phyloP scores from a whole-genome alignment of 495 filamentous ascomycete species.

The Tuber calosporum region DNA sequence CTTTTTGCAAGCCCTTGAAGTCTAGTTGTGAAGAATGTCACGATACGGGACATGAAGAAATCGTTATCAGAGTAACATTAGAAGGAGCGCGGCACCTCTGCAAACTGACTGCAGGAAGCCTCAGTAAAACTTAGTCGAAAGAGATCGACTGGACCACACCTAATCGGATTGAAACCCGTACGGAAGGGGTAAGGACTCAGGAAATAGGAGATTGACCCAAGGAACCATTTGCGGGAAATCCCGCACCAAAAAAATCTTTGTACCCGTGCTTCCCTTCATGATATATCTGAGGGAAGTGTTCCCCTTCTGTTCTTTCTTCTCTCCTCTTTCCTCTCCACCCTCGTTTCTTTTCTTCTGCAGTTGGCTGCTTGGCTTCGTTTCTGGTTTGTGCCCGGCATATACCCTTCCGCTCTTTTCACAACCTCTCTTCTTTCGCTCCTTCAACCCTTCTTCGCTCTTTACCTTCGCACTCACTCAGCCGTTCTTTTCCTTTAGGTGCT shows the following conservation, averaged over 20 bases:
- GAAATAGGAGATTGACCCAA: neutral
- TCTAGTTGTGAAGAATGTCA: neutral
- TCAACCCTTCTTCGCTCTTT: neutral
- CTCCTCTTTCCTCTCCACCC: neutral
- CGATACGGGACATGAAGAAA: neutral
- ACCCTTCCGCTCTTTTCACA: neutral
- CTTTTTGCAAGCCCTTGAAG: neutral
- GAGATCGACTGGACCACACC: neutral
- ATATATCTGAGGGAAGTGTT: neutral
- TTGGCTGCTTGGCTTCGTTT: neutral
- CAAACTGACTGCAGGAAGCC: neutral
- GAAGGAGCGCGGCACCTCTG: neutral
- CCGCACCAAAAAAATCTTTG: neutral
- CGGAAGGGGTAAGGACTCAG: neutral
- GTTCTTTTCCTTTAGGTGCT: neutral
- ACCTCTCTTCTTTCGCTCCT: neutral
- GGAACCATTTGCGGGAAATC: neutral
- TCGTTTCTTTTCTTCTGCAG: neutral
- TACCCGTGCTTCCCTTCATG: neutral
- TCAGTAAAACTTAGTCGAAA: neutral
- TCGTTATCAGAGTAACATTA: neutral
- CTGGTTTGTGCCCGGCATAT: neutral
- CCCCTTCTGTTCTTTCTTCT: neutral
- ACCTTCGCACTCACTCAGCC: neutral
- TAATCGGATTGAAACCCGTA: neutral